phyloP scores from a whole-genome alignment of 129 eudicot genomes.

The Arctium minus region DNA sequence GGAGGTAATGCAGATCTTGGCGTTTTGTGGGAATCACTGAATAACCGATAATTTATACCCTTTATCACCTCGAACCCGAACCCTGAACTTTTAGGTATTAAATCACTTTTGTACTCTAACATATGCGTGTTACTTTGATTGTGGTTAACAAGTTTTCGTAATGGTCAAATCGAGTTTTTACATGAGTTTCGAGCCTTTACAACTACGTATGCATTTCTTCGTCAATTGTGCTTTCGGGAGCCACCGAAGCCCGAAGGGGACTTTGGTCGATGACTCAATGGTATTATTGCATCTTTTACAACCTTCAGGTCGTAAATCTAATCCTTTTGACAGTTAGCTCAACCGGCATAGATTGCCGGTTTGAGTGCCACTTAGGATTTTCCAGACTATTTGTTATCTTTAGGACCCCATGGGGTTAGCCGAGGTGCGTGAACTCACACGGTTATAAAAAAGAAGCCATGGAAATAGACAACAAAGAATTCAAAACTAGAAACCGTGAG shows the following conservation, averaged over 20 bases:
- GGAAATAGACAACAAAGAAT: neutral
- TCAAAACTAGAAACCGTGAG: neutral
- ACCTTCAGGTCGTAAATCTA: neutral
- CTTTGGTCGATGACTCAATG: neutral
- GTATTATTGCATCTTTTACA: neutral
- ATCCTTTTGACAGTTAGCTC: neutral
- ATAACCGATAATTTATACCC: slow-evolving; percentile 28
- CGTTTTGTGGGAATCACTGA: too few relatives aligned
- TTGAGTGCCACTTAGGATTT: neutral
- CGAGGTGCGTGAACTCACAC: neutral
- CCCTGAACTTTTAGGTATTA: neutral
- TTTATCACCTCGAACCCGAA: neutral
- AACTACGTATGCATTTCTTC: too few relatives aligned
- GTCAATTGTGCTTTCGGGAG: too few relatives aligned
- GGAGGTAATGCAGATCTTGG: too few relatives aligned
- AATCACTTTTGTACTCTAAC: too few relatives aligned
- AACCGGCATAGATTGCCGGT: neutral
- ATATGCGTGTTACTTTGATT: too few relatives aligned
- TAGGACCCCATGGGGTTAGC: neutral
- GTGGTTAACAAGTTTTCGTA: too few relatives aligned
- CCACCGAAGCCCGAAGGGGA: too few relatives aligned
- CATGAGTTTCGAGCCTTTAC: too few relatives aligned
- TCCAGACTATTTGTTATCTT: too few relatives aligned
- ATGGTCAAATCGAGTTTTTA: too few relatives aligned
- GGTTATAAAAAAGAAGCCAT: neutral